Percentiles rank a stretch among this genome's conserved stretches.
phyloP scores from a whole-genome alignment of 177 flowering plant genomes.

The Vitis hybrid region DNA sequence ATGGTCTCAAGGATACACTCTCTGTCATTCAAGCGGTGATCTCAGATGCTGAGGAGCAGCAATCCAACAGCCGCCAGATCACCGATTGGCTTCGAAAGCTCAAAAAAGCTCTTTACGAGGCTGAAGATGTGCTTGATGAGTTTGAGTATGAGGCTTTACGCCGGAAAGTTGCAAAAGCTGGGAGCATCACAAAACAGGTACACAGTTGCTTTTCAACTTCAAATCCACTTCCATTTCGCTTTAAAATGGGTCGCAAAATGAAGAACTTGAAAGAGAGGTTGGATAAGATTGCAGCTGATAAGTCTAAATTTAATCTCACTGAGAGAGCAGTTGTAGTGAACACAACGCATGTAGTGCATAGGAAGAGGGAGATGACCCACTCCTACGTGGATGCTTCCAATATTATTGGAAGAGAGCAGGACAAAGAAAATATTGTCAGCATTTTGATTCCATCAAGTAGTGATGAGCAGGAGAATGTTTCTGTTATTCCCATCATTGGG shows the following conservation, averaged over 20 bases:
- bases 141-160: conserved; percentile 1
- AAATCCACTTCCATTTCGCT: conserved; percentile 4
- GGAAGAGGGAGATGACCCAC: conserved; percentile 2
- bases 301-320: neutral
- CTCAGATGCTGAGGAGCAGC: conserved; percentile 6
- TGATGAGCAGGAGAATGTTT: neutral
- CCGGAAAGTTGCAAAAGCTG: neutral
- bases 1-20: neutral
- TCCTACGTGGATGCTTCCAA: neutral
- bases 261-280: neutral
- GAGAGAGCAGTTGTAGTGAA: neutral
- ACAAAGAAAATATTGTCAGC: neutral
- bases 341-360: neutral
- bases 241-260: neutral
- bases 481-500: conserved; percentile 10
- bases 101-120: neutral
- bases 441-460: neutral
- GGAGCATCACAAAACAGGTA: conserved; percentile 2
- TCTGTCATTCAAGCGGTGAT: neutral
- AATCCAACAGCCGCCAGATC: neutral
- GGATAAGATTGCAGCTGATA: neutral
- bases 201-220: conserved; percentile 1
- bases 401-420: conserved; percentile 13
- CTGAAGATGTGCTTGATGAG: conserved; percentile 2
- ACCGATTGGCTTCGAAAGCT: neutral